Conservation (phyloP, 495 filamentous ascomycete genomes). For the Thozetella sp. region DNA sequence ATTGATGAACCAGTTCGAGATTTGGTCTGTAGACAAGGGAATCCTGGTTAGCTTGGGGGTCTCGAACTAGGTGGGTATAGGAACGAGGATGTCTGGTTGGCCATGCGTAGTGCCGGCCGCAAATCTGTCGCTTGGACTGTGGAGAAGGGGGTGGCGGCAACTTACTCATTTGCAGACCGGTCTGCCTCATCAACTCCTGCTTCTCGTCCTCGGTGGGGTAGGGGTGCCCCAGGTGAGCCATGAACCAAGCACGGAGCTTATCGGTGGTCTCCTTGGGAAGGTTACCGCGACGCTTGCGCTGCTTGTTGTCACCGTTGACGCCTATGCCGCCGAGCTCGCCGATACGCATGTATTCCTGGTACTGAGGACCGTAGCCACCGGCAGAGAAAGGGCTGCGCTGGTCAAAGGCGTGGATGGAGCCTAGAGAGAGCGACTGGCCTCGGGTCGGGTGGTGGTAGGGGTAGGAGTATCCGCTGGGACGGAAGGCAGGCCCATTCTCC, state of each 20-base stretch:
- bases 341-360: conserved; percentile 26
- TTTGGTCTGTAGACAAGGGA: conserved; percentile 50
- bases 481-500: conserved; percentile 17
- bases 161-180: conserved; percentile 80
- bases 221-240: conserved; percentile 74
- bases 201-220: conserved; percentile 94
- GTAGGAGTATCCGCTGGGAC: conserved; percentile 14
- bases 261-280: conserved; percentile 85
- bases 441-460: conserved; percentile 33
- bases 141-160: conserved; percentile 28
- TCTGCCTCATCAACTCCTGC: conserved; percentile 74
- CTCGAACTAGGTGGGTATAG: neutral
- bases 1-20: conserved; percentile 97
- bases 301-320: conserved; percentile 49
- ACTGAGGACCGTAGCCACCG: conserved; percentile 22
- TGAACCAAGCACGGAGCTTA: conserved; percentile 79
- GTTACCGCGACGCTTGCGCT: conserved; percentile 71
- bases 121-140: conserved; percentile 5
- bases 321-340: conserved; percentile 22
- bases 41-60: neutral
- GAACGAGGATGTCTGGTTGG: neutral
- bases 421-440: conserved; percentile 35
- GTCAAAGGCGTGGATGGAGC: conserved; percentile 26
- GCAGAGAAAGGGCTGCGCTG: conserved; percentile 31
- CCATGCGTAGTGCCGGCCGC: neutral